Base-by-base conservation (phyloP, 1,284 basidiomycete genomes). In the Cryptococcus sp. region DNA sequence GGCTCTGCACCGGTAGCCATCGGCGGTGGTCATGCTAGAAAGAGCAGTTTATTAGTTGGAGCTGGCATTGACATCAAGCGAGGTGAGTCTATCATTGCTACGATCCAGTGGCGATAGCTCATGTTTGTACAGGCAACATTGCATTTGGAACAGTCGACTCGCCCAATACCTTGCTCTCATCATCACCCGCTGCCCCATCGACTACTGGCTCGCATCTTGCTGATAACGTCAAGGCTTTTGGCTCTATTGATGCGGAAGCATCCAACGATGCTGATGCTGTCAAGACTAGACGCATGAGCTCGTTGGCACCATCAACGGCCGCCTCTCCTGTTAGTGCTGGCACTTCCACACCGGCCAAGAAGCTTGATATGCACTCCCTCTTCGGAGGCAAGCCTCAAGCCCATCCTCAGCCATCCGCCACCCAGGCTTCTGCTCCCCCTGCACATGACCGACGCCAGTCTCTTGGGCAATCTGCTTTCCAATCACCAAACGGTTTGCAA, bases 71-170 rank as follows among this genome's bases (percentile, higher is more conserved):
- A 77, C 48, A 67, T 76, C 45, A 63, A 70, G 57, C 63, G 65
- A 50, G 67, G 75, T 72, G 56, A 68, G 72, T 62, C 25, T 40
- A 27, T 40, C 39, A 13, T 38, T 43, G 25, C n/a, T 8, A 8
- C 17, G 35, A 23, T 39, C 40, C 19, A 25, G 42, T 25, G 39
- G 6, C 30, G 23, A 39, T 17, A 13, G 7, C 50, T 56, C 17
- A 22, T 13, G 2, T 27, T n/a, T 30, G 25, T 25, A 4, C 57
- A 75, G 75, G 73, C 47, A 69, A 64, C 57, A 60, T 89, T 84
- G 63, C 72, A 38, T 93, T 93, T 80, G 91, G 91, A 68, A 91
- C 91, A 47, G 89, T 93, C 58, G 88, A 90, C 70, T 84, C 75
- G 25, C 76, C 78, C 23, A 74, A 73, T 57, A 65, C 77, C 1